Percentiles rank a stretch among this genome's conserved stretches.
Evolutionary conservation across 73 alveolate species (phyloP).

Genomic region (Paramecium pentaurelia): DNA sequence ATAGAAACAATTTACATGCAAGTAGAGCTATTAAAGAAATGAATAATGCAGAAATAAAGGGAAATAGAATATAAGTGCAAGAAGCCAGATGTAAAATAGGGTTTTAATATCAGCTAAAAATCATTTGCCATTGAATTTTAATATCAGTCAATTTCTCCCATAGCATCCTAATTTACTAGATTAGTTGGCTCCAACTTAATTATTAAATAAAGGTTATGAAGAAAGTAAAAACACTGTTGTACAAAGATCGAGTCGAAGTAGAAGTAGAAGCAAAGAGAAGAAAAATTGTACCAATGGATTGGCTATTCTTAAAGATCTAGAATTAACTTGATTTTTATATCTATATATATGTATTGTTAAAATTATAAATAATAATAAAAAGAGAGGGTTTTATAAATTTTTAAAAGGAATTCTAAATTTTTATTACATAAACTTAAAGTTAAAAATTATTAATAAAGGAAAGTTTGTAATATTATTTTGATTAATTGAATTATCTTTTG

Average conservation of each 20-base stretch:
- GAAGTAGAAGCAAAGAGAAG: background rate
- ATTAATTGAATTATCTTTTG: no score
- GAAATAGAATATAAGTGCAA: background rate
- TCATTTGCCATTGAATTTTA: background rate
- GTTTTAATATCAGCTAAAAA: background rate
- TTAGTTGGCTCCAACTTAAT: background rate
- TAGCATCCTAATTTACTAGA: background rate
- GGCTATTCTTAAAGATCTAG: background rate
- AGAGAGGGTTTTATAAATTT: no score
- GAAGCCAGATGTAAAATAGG: slow-evolving; percentile 4
- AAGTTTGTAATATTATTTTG: no score
- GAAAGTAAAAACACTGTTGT: background rate
- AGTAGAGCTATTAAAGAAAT: slow-evolving; percentile 42
- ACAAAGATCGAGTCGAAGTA: background rate
- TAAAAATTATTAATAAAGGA: no score
- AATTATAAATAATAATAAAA: background rate
- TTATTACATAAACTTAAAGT: no score
- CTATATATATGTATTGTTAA: background rate
- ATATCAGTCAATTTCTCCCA: background rate
- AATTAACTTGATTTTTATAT: background rate
- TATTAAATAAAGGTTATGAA: background rate
- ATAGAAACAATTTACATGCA: slow-evolving; percentile 20
- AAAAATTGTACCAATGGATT: background rate
- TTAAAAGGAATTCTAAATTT: no score
- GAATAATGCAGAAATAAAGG: background rate